A percentile compares a stretch with the other conserved stretches of the same genome.
These are phyloP conservation scores for Rhododendron ovatum DNA, from an alignment of 148 eudicot species.

Conservation along the genomic window DNA sequence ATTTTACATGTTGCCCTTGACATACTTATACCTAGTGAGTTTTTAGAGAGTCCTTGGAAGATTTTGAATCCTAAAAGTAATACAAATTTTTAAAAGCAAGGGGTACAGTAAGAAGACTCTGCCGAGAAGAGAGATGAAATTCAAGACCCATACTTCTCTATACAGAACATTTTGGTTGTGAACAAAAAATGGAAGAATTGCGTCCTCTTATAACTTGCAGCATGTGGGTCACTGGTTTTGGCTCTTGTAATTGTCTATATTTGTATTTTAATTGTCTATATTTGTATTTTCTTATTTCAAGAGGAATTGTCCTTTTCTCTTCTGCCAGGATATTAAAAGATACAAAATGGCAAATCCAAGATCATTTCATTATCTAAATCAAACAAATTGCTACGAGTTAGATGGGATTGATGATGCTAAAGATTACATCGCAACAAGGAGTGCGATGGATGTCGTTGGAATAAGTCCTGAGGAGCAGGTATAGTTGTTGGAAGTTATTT, in stretches of 20 bases:
- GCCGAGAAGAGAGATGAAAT: not conserved
- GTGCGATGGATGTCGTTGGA: constrained; percentile 98
- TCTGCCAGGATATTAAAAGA: constrained; percentile 61
- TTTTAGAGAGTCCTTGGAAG: not conserved
- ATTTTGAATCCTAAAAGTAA: not conserved
- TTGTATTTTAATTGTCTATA: not conserved
- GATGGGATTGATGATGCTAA: constrained; percentile 84
- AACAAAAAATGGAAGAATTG: not conserved
- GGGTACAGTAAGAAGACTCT: not conserved
- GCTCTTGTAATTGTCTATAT: not conserved
- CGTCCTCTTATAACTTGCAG: not conserved
- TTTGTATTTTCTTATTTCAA: not conserved
- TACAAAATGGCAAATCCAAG: constrained; percentile 85
- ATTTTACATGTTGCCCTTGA: not conserved
- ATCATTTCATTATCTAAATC: constrained; percentile 89
- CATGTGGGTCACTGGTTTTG: not conserved
- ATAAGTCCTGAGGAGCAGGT: constrained; percentile 91
- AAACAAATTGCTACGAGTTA: constrained; percentile 77
- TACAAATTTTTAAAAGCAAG: not conserved
- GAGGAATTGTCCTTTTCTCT: constrained; percentile 15
- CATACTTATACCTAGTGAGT: not conserved
- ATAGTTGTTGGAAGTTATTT: not conserved
- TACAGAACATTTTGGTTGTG: not conserved
- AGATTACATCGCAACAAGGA: constrained; percentile 84
- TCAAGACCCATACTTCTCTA: not conserved